Conservation (phyloP, 495 filamentous ascomycete species). For the Emericellopsis terricola region DNA sequence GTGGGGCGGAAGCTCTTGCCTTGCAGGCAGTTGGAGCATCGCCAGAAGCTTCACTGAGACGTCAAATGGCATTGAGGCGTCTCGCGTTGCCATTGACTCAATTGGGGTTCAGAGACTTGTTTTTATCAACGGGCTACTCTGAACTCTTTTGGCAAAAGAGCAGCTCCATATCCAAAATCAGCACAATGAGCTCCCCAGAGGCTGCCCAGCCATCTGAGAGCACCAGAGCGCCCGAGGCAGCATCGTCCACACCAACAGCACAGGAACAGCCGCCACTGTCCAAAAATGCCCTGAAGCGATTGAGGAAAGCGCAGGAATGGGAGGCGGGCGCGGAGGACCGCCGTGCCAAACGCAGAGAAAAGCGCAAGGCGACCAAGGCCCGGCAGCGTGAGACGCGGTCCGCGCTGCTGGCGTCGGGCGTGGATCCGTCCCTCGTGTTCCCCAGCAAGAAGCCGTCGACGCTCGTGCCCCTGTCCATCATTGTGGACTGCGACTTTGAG, state of each 20-base stretch:
- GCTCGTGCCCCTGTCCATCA: constrained; percentile 49
- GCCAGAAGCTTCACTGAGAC: too few species aligned
- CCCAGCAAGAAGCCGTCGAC: constrained; percentile 20
- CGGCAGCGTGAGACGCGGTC: constrained; percentile 26
- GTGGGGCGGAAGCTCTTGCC: background rate
- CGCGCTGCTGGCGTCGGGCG: constrained; percentile 18
- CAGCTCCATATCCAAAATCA: too few species aligned
- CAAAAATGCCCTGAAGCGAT: constrained; percentile 68
- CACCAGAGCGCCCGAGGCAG: background rate
- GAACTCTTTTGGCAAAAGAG: too few species aligned
- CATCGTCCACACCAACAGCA: background rate
- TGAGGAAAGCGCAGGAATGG: constrained; percentile 44
- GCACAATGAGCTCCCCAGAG: background rate
- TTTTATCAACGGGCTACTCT: background rate
- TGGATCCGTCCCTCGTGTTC: constrained; percentile 12
- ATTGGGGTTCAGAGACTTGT: background rate
- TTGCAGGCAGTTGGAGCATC: too few species aligned
- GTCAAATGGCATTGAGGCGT: too few species aligned
- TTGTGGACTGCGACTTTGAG: constrained; percentile 89
- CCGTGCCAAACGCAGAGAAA: constrained; percentile 54
- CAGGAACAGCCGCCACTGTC: constrained; percentile 39
- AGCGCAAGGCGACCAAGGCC: constrained; percentile 43
- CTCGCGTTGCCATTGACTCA: too few species aligned
- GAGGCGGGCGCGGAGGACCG: constrained; percentile 50
- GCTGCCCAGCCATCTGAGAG: background rate